Base-by-base conservation (phyloP, 768 basidiomycete genomes). In the Amanita thiersii region DNA sequence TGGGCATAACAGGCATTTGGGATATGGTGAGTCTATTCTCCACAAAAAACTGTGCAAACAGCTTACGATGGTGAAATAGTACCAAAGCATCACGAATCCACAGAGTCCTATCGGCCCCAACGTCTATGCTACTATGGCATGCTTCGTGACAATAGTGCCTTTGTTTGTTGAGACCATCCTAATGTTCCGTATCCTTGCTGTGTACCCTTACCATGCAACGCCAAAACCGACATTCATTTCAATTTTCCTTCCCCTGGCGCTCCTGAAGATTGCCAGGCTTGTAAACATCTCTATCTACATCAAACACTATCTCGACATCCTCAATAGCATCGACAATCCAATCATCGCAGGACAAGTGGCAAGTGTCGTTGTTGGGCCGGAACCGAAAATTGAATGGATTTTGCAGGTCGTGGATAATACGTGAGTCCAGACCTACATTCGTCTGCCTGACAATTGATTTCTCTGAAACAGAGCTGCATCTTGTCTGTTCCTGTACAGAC, bases 161-260 rank as follows among this genome's bases (percentile, higher is more conserved):
- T 21, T 56, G 15, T 25, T 56, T 23, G 55, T 52, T 36, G 56
- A 57, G 28, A 54, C 47, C n/a, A 50, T 57, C 36, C 47, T 57
- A 11, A 23, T 54, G 25, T 43, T 57, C 25, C 41, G 56, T 7
- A 36, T 56, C 12, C 43, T 36, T 23, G 54, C 50, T 10, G 50
- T 55, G 11, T 55, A 46, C 36, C 55, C 54, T 17, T 43, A 28
- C 18, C 44, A 30, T 23, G 24, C 37, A 17, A 49, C 46, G 8
- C 40, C 49, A 4, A 39, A 28, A 19, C 18, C 2, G 11, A 44
- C 12, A 8, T 43, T 45, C 24, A 31, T 44, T 29, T 12, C 44
- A 18, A 50, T 56, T 14, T 47, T 55, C 18, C 44, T 46, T 4
- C 41, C 50, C 20, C 46, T 50, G 4, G 36, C 37, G 15, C 26